Conservation (phyloP, 2,329 filamentous ascomycete genomes). For the Microdochium nivale region DNA sequence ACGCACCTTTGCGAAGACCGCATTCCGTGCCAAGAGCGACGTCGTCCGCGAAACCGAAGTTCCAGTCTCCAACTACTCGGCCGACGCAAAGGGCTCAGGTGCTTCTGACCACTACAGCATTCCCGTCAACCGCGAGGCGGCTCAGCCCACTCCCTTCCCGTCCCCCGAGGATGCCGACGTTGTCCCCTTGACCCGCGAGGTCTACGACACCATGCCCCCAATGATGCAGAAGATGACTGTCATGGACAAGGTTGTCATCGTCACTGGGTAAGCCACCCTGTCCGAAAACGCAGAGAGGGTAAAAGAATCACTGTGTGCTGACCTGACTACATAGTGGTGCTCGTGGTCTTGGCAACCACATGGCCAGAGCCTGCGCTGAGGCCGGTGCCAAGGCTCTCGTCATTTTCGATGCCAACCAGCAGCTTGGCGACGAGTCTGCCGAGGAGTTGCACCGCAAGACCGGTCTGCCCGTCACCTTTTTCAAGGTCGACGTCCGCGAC, state of each 20-base stretch:
- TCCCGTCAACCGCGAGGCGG: constrained; percentile 37
- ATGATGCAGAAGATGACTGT: constrained; percentile 64
- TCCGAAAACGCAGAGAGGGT: background rate
- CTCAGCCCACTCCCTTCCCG: constrained; percentile 31
- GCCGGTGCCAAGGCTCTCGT: constrained; percentile 65
- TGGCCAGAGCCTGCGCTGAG: constrained; percentile 70
- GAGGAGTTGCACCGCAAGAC: constrained; percentile 63
- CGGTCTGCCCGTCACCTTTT: constrained; percentile 66
- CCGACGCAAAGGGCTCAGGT: constrained; percentile 34
- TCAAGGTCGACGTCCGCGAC: constrained; percentile 71
- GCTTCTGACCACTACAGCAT: constrained; percentile 44
- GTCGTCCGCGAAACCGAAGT: constrained; percentile 49
- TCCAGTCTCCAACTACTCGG: constrained; percentile 44
- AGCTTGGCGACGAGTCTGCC: constrained; percentile 62
- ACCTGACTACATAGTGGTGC: constrained; percentile 45
- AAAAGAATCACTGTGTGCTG: background rate
- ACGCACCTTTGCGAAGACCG: constrained; percentile 27
- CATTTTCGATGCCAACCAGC: constrained; percentile 71
- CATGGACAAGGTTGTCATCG: constrained; percentile 60
- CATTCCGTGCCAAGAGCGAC: constrained; percentile 34
- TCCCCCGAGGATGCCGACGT: constrained; percentile 38
- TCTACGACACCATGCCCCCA: constrained; percentile 48
- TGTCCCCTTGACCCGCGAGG: constrained; percentile 41
- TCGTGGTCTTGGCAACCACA: constrained; percentile 69
- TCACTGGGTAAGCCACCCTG: constrained; percentile 52